Base-by-base conservation (phyloP, 108 stramenopile genomes). In the Asterionellopsis glacialis region DNA sequence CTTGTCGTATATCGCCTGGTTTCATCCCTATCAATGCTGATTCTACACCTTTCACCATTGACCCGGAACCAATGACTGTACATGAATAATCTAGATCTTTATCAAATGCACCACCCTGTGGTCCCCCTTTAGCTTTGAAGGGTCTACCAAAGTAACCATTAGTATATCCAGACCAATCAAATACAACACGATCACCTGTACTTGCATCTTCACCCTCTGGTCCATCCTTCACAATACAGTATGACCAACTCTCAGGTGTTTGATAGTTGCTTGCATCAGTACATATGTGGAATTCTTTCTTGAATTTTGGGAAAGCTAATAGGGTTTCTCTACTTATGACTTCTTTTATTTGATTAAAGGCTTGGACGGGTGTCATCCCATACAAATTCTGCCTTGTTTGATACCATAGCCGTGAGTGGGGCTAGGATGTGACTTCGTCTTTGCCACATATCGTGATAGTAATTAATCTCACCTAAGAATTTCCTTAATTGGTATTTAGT, bases 121-220 rank as follows among this genome's bases (percentile, higher is more conserved):
- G 84, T 19, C 84, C 84, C 59, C 83, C 90, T 65, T 89, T 90
- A 51, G 88, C 88, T 74, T 97, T 85, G 61, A 95, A 97, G 19
- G 93, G 90, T 38, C 93, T 71, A 1, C 91, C 91, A 69, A 90
- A 91, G 56, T 93, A 93, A 40, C 95, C 95, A 67, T 95, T 95
- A 9, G 94, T 97, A 72, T 97, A 95, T 26, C 96, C 97, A 50
- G 84, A 85, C 97, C 97, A 98, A 63, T 98, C 95, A 59, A 90
- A 93, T 11, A 96, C 95, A 1, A 95, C 93, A 18, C 91, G 73
- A 77, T 93, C 91, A 14, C 91, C 91, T 11, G 56, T 56, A 3
- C 50, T 43, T 0, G 63, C 69, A 23, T 54, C 75, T 12, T 45
- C 60, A 0, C 65, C 82, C 2, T 11, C 70, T 33, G 33, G 33